A percentile compares a stretch with the other conserved stretches of the same genome.
Conservation (phyloP, 176 grass and related monocot species). For the Bothriochloa decipiens region DNA sequence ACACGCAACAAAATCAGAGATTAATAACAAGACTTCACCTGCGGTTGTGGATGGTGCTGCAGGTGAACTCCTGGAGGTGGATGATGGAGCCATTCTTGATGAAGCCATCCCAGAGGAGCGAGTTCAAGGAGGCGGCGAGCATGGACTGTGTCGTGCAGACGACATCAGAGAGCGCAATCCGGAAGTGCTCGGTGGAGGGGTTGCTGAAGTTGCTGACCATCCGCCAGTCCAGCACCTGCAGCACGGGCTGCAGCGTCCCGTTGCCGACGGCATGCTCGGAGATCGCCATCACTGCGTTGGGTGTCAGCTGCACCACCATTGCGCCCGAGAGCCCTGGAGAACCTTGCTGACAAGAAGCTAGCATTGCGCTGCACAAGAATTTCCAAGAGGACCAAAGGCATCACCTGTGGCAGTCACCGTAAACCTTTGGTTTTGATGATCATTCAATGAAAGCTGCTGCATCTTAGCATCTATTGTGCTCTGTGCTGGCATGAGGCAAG, state of each 20-base stretch:
- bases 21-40: conserved; percentile 43
- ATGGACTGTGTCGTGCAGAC: conserved; percentile 75
- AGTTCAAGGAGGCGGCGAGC: conserved; percentile 74
- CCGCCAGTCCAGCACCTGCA: conserved; percentile 75
- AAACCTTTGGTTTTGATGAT: conserved; percentile 63
- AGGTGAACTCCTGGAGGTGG: conserved; percentile 75
- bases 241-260: conserved; percentile 58
- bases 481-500: not conserved
- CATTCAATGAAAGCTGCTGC: conserved; percentile 43
- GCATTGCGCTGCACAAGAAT: conserved; percentile 44
- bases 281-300: conserved; percentile 56
- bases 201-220: conserved; percentile 47
- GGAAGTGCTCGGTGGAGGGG: conserved; percentile 48
- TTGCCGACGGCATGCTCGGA: conserved; percentile 43
- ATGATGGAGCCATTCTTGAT: conserved; percentile 59
- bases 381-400: conserved; percentile 42
- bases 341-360: conserved; percentile 4
- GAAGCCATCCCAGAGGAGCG: conserved; percentile 30
- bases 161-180: conserved; percentile 83
- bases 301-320: conserved; percentile 48
- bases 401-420: conserved; percentile 35
- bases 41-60: conserved; percentile 70
- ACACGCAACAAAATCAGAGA: not conserved
- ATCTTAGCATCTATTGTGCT: not conserved
- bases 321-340: not conserved